phyloP scores from a whole-genome alignment of 352 stramenopile species.

The Poterioochromonas sp. region DNA sequence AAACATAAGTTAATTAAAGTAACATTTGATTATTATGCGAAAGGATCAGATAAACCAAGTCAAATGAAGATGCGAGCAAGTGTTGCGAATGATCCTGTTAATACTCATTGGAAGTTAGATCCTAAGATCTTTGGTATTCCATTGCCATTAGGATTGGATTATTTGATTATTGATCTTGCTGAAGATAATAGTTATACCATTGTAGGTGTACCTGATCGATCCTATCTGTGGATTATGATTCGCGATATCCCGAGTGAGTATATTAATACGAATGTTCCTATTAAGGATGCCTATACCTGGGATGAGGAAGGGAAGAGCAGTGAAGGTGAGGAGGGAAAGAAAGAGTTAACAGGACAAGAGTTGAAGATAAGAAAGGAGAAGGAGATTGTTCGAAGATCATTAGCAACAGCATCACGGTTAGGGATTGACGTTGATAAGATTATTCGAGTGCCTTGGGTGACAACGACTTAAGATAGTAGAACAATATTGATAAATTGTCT shows the following conservation, averaged over 20 bases:
- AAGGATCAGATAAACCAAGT: background rate
- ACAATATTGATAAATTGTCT: background rate
- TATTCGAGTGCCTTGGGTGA: background rate
- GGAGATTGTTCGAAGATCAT: background rate
- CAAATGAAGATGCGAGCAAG: background rate
- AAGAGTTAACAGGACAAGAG: too few species aligned
- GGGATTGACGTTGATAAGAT: slow-evolving; percentile 2
- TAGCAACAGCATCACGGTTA: background rate
- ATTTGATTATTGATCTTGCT: background rate
- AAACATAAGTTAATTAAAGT: background rate
- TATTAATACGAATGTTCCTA: too few species aligned
- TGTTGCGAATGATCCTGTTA: background rate
- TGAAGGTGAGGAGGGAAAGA: too few species aligned
- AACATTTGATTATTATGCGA: background rate
- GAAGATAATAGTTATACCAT: background rate
- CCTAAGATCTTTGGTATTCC: background rate
- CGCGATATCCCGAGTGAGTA: too few species aligned
- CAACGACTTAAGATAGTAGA: background rate
- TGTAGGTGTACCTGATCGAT: slow-evolving; percentile 25
- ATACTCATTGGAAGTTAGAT: slow-evolving; percentile 5
- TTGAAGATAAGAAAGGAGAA: background rate
- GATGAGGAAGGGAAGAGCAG: too few species aligned
- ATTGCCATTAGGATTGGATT: background rate
- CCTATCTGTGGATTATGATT: slow-evolving; percentile 27
- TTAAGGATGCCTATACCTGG: too few species aligned